These are phyloP conservation scores for Giardia muris DNA, from an alignment of 208 protist genomes.

Conservation along the genomic window DNA sequence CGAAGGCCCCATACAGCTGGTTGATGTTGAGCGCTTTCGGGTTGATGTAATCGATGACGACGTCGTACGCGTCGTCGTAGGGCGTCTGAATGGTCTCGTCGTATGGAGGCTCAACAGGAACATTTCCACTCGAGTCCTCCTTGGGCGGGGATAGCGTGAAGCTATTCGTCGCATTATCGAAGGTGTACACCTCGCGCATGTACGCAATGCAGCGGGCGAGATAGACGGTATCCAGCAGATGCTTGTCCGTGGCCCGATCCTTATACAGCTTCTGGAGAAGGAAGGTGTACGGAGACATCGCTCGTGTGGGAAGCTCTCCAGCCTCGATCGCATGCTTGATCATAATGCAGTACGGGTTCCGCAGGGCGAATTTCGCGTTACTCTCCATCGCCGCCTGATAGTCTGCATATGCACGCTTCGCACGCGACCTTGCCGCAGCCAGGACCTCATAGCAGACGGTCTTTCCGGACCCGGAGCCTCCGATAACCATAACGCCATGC, in stretches of 20 bases:
- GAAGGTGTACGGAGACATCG: constrained; percentile 34
- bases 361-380: constrained; percentile 38
- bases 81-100: not conserved
- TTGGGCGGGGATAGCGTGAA: not conserved
- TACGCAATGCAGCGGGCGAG: not conserved
- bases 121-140: not conserved
- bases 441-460: constrained; percentile 74
- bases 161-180: not conserved
- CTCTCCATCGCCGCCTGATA: constrained; percentile 45
- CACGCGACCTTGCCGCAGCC: constrained; percentile 53
- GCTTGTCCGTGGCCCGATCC: not conserved
- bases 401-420: constrained; percentile 58
- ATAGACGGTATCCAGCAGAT: not conserved
- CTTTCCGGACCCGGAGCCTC: constrained; percentile 73
- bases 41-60: constrained; percentile 2
- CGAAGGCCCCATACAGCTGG: constrained; percentile 19
- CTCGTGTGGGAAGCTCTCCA: constrained; percentile 57
- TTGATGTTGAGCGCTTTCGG: constrained; percentile 11
- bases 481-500: constrained; percentile 91
- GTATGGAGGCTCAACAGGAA: not conserved
- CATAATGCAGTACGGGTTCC: constrained; percentile 48
- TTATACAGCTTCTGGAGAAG: constrained; percentile 52
- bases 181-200: not conserved
- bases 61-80: not conserved
- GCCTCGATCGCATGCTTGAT: constrained; percentile 36